A percentile compares a stretch with the other conserved stretches of the same genome.
Evolutionary conservation across 768 basidiomycete genomes (phyloP).

Genomic region (Cantharellus cinnabarinus): DNA sequence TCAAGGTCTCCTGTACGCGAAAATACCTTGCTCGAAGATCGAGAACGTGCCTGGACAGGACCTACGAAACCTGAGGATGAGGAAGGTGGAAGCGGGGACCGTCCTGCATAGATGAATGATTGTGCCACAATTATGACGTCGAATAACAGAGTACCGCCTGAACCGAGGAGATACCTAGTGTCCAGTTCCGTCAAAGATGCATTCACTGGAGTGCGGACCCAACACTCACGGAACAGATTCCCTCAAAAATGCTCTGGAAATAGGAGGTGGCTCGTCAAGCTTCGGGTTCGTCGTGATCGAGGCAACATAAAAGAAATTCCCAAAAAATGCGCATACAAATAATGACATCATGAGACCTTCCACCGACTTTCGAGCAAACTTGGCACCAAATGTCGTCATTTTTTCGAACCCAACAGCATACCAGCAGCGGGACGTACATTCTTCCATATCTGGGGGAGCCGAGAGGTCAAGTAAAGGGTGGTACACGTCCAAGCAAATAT

Average conservation of each 20-base stretch:
- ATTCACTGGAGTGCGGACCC: background rate
- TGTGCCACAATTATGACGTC: slow-evolving; percentile 84
- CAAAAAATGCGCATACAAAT: slow-evolving; percentile 83
- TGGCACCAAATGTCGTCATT: slow-evolving; percentile 77
- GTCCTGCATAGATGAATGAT: slow-evolving; percentile 47
- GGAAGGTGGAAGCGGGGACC: background rate
- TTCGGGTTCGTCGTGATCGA: slow-evolving; percentile 72
- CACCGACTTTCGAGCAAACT: too few species aligned
- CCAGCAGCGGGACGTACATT: slow-evolving; percentile 84
- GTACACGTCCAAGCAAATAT: slow-evolving; percentile 92
- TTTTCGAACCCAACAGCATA: slow-evolving; percentile 28
- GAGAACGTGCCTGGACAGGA: too few species aligned
- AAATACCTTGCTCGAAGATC: too few species aligned
- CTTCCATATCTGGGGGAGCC: slow-evolving; percentile 97
- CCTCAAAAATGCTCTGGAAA: slow-evolving; percentile 43
- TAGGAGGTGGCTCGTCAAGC: slow-evolving; percentile 28
- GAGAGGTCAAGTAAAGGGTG: slow-evolving; percentile 76
- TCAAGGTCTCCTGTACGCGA: too few species aligned
- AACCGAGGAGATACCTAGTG: slow-evolving; percentile 74
- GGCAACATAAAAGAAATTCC: slow-evolving; percentile 81
- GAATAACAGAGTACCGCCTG: slow-evolving; percentile 81
- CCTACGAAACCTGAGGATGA: too few species aligned
- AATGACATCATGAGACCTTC: slow-evolving; percentile 86
- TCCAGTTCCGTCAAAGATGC: background rate
- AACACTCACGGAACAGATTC: slow-evolving; percentile 68